These are phyloP conservation scores for Elsinoe perseae DNA, from an alignment of 2,329 filamentous ascomycete species.

Conservation along the genomic window DNA sequence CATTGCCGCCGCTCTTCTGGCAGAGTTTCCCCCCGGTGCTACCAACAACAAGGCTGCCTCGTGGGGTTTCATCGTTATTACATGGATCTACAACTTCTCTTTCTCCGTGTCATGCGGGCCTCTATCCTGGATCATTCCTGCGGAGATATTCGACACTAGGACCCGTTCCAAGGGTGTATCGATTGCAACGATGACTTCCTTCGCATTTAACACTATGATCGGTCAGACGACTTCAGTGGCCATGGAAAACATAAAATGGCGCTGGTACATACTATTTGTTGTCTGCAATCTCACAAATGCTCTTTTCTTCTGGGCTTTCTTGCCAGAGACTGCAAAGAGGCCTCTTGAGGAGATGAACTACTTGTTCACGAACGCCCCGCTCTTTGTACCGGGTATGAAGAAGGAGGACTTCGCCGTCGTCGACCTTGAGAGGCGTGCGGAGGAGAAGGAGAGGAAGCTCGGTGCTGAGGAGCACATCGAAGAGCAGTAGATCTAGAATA, in stretches of 20 bases:
- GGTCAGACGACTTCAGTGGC: slow-evolving; percentile 59
- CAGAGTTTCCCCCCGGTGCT: slow-evolving; percentile 53
- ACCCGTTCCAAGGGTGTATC: slow-evolving; percentile 68
- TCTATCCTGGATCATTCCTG: slow-evolving; percentile 52
- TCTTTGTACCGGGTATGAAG: slow-evolving; percentile 53
- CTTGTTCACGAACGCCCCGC: slow-evolving; percentile 56
- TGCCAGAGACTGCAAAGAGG: slow-evolving; percentile 58
- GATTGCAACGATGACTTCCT: slow-evolving; percentile 61
- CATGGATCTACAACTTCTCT: slow-evolving; percentile 74
- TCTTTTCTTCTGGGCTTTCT: slow-evolving; percentile 58
- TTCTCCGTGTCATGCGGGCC: slow-evolving; percentile 66
- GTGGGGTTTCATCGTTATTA: slow-evolving; percentile 67
- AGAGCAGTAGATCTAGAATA: not conserved
- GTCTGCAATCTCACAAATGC: slow-evolving; percentile 63
- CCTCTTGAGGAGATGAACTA: slow-evolving; percentile 52
- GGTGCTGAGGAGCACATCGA: slow-evolving; percentile 16
- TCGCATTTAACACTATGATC: slow-evolving; percentile 71
- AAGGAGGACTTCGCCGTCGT: slow-evolving; percentile 45
- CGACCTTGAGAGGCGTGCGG: slow-evolving; percentile 53
- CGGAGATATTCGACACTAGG: slow-evolving; percentile 70
- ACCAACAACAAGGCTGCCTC: slow-evolving; percentile 50
- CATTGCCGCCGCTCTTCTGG: slow-evolving; percentile 52
- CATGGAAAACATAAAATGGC: slow-evolving; percentile 48
- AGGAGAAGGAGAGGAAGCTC: slow-evolving; percentile 41
- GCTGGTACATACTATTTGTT: slow-evolving; percentile 56